These are phyloP conservation scores for Trametes meyenii DNA, from an alignment of 768 basidiomycete genomes.

Conservation along the genomic window DNA sequence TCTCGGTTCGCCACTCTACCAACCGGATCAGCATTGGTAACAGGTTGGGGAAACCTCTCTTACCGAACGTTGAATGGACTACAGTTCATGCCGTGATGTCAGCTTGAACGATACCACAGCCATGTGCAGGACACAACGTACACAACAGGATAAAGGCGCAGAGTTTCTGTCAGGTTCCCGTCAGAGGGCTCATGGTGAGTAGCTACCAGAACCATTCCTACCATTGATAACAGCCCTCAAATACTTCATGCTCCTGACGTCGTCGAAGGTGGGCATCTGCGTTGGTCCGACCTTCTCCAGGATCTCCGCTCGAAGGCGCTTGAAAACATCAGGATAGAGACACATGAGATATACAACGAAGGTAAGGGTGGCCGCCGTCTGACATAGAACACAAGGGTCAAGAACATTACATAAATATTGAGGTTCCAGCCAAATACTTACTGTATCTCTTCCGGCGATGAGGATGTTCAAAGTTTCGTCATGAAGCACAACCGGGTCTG, in stretches of 20 bases:
- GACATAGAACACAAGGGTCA: too few relatives aligned
- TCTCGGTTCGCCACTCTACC: slow-evolving; percentile 28
- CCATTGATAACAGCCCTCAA: slow-evolving; percentile 42
- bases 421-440: slow-evolving; percentile 4
- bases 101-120: not conserved
- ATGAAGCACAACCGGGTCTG: slow-evolving; percentile 36
- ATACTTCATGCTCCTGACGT: slow-evolving; percentile 40
- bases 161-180: not conserved
- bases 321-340: slow-evolving; percentile 34
- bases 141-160: slow-evolving; percentile 37
- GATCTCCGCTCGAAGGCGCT: slow-evolving; percentile 38
- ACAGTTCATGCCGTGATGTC: not conserved
- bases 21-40: not conserved
- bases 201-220: not conserved
- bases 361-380: slow-evolving; percentile 39
- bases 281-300: slow-evolving; percentile 33
- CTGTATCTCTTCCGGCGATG: slow-evolving; percentile 40
- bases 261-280: slow-evolving; percentile 35
- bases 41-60: not conserved
- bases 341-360: slow-evolving; percentile 39
- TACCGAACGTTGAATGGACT: slow-evolving; percentile 35
- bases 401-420: too few relatives aligned
- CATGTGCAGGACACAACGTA: slow-evolving; percentile 15
- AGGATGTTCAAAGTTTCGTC: slow-evolving; percentile 41
- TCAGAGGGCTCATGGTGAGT: too few relatives aligned